Percentiles rank a stretch among this genome's conserved stretches.
phyloP scores from a whole-genome alignment of 305 asterid genomes.

The Lippia alba region DNA sequence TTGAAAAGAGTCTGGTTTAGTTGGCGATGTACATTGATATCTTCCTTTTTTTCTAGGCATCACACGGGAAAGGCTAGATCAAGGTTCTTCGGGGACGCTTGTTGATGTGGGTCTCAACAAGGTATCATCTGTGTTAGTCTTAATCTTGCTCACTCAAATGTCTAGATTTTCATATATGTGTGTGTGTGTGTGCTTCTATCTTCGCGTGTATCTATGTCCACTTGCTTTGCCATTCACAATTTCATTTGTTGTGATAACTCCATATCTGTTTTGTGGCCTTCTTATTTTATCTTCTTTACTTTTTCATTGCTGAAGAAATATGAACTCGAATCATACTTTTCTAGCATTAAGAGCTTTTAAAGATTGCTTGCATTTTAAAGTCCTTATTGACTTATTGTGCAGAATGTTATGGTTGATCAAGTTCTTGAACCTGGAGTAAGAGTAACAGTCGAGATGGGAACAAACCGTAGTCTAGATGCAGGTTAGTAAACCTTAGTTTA shows the following conservation, averaged over 20 bases:
- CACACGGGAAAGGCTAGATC: slow-evolving; percentile 57
- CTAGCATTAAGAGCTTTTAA: no score
- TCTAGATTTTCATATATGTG: background rate
- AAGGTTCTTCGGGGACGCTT: slow-evolving; percentile 61
- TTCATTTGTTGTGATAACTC: no score
- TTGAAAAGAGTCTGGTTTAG: slow-evolving; percentile 3
- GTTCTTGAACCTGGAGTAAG: slow-evolving; percentile 82
- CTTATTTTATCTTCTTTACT: no score
- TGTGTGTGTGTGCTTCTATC: background rate
- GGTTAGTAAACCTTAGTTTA: slow-evolving; percentile 49
- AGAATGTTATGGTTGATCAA: slow-evolving; percentile 74
- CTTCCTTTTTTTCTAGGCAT: slow-evolving; percentile 54
- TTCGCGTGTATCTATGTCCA: no score
- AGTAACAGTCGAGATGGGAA: slow-evolving; percentile 94
- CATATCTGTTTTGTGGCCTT: no score
- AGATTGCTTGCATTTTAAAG: slow-evolving; percentile 30
- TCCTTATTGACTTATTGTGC: slow-evolving; percentile 36
- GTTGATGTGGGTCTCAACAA: slow-evolving; percentile 94
- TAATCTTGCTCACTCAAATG: slow-evolving; percentile 22
- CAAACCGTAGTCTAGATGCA: slow-evolving; percentile 68
- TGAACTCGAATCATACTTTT: no score
- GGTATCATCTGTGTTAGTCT: slow-evolving; percentile 48
- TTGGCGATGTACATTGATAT: slow-evolving; percentile 20
- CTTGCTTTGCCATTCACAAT: no score
- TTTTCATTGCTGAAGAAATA: no score